Base-by-base conservation (phyloP, 2,329 filamentous ascomycete species). In the Aspergillus niger region DNA sequence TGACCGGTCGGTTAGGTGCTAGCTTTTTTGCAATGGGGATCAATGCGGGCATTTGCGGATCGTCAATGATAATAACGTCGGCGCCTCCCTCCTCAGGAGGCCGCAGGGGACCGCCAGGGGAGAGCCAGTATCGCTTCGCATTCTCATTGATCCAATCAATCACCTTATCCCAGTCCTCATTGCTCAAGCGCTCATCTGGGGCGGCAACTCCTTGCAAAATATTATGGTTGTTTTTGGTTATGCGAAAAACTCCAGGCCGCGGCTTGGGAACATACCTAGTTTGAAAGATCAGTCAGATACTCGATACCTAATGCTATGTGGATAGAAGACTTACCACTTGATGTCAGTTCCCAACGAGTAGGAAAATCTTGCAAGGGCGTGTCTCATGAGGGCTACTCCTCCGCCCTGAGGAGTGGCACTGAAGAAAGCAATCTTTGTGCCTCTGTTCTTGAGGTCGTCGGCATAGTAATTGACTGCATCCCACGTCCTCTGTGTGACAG, bases 141-240 rank as follows among this genome's bases (percentile, higher is more conserved):
- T 94, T 94, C 11, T 89, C 85, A 11, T 81, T 78, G 59, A 91
- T 88, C 91, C 91, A 95, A 50, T 87, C 83, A 8, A 83, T 83
- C 55, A 94, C 85, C n/a, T 80, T 76, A 1, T 79, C 73, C 68
- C 88, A 86, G 59, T 91, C 85, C 2, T 89, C 83, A 1, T 80
- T 67, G 0, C 82, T 85, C 32, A 94, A 81, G n/a, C 86, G 83
- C 66, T 91, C 84, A 2, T 85, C 83, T 0, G 86, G 84, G 26
- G 83, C 80, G 43, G 87, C 86, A 44, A 93, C 91, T 8, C 91
- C 91, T 77, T 95, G 91, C 2, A 95, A 85, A 65, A 94, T 93
- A 76, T 95, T 95, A 84, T 95, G 91, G 67, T 92, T 90, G 66
- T 89, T 92, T 78, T 95, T 95, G 66, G 91, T 95, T 75, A 91